Evolutionary conservation across 371 early-diverging fungal genomes (phyloP), one percentile per base, ranked within the genome.

Genomic region (Rhizomucor pusillus): DNA sequence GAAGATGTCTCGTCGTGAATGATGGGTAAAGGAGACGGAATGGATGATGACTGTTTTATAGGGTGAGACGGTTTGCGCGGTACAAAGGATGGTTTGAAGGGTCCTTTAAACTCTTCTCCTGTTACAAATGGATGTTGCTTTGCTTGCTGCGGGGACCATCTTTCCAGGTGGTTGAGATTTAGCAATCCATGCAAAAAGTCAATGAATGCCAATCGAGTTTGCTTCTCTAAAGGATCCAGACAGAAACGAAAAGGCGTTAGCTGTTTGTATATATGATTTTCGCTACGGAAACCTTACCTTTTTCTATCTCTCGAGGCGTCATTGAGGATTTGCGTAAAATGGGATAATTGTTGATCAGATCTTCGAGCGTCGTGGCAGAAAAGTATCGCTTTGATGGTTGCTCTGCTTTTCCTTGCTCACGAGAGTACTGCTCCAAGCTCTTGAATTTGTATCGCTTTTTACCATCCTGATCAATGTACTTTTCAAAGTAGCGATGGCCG

Each of bases 101-200:
- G 77, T 20, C 56, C 63, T 7, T 62, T 69, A 40, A 86, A 91
- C 18, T 77, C 74, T 61, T 92, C 90, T 3, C 93, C 94, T 0
- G 96, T 95, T 35, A 97, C 91, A 58, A 98, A 97, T 7, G 98
- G 99, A 61, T 98, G 99, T 63, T 87, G 67, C 24, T 86, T 80
- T 2, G 99, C 99, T 67, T 98, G 95, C 40, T 90, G 92, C 1
- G 99, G 97, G 1, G 93, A 88, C 95, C 95, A 95, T 46, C 99
- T 82, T 65, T 91, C 93, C 50, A 92, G 80, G 3, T 97, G 97
- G 54, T 98, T 95, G 20, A 97, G 58, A 47, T 89, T 86, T 47
- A 98, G 71, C 14, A 95, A 67, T 4, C 95, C 95, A 44, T 84
- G 80, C 22, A 97, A 60, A 63, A 98, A 98, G 72, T 98, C 97